phyloP scores from a whole-genome alignment of 2,329 filamentous ascomycete genomes.

The Penicillium paneum region DNA sequence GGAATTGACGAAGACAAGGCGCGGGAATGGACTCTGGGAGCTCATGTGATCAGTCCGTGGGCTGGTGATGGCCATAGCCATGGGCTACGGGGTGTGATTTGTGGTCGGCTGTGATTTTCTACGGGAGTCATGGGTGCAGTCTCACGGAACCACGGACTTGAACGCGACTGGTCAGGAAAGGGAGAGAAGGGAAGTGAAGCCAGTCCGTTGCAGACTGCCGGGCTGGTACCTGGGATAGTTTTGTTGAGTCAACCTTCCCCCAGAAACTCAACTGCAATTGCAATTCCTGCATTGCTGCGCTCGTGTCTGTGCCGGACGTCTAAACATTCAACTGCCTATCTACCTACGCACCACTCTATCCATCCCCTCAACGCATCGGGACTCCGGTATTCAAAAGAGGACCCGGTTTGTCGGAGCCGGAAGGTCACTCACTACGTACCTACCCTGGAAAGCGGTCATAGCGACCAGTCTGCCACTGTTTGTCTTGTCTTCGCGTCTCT shows the following conservation, averaged over 20 bases:
- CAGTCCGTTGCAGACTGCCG: neutral
- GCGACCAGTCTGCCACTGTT: neutral
- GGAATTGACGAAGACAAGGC: neutral
- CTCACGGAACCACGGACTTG: neutral
- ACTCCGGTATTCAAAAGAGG: constrained; percentile 4
- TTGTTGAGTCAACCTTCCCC: neutral
- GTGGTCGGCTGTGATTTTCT: neutral
- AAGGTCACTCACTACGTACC: neutral
- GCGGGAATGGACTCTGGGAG: neutral
- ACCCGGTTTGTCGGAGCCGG: constrained; percentile 1
- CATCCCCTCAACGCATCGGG: neutral
- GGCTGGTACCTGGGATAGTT: neutral
- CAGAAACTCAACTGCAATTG: neutral
- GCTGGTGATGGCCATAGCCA: neutral
- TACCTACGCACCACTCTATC: neutral
- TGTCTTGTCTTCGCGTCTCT: neutral
- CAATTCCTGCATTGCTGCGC: neutral
- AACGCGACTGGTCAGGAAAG: neutral
- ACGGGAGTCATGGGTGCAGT: neutral
- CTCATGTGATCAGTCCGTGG: constrained; percentile 1
- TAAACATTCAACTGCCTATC: neutral
- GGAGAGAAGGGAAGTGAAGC: neutral
- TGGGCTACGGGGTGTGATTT: neutral
- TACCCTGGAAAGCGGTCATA: constrained; percentile 4
- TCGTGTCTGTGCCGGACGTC: neutral